Conservation (phyloP, 169 alveolate genomes). For the Eimeria necatrix region DNA sequence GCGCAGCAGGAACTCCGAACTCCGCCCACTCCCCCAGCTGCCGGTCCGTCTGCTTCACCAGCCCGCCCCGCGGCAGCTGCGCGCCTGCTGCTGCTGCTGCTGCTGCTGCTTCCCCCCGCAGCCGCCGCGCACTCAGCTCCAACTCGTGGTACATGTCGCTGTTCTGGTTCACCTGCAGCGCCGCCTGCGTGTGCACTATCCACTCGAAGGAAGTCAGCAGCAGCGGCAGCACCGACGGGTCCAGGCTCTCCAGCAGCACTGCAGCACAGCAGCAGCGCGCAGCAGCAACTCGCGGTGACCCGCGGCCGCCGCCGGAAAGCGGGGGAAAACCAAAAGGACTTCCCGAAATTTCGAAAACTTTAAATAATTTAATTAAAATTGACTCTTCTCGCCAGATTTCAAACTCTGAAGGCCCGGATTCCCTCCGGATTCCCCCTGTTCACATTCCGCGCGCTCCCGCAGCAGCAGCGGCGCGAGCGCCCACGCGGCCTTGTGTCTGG, state of each 20-base stretch:
- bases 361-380: too few relatives aligned
- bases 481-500: too few relatives aligned
- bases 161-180: constrained; percentile 56
- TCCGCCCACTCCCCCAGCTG: constrained; percentile 49
- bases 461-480: too few relatives aligned
- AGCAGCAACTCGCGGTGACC: background rate
- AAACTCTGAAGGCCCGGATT: too few relatives aligned
- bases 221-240: constrained; percentile 1
- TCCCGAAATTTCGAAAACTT: too few relatives aligned
- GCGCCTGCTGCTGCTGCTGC: background rate
- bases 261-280: background rate
- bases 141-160: constrained; percentile 37
- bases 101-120: background rate
- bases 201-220: constrained; percentile 47
- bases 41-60: constrained; percentile 26
- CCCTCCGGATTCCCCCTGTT: too few relatives aligned
- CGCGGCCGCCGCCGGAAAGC: background rate
- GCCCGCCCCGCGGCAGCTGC: background rate
- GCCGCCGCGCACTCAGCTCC: background rate
- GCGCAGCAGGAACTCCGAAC: constrained; percentile 38
- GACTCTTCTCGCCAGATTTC: too few relatives aligned
- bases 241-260: constrained; percentile 44
- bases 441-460: too few relatives aligned
- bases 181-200: constrained; percentile 66
- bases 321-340: too few relatives aligned